A percentile compares a stretch with the other conserved stretches of the same genome.
Conservation (phyloP, 805 yeast genomes). For the Yarrowia divulgata region DNA sequence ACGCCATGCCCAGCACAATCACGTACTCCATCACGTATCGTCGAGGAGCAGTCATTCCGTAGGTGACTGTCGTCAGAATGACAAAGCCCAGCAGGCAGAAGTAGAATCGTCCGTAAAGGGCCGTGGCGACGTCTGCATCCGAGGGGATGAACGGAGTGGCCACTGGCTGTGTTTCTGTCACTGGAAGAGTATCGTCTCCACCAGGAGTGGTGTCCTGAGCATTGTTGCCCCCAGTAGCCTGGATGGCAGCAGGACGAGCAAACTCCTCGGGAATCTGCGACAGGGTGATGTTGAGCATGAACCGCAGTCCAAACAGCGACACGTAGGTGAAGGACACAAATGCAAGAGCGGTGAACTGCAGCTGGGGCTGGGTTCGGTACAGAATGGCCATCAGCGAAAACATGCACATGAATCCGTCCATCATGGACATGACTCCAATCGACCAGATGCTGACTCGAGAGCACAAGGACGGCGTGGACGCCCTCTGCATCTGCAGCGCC, state of each 20-base stretch:
- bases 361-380: conserved; percentile 59
- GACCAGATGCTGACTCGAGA: conserved; percentile 76
- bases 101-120: conserved; percentile 64
- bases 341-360: conserved; percentile 73
- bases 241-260: conserved; percentile 51
- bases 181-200: conserved; percentile 37
- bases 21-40: conserved; percentile 66
- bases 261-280: conserved; percentile 60
- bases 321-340: conserved; percentile 73
- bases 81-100: conserved; percentile 62
- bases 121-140: conserved; percentile 65
- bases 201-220: conserved; percentile 33
- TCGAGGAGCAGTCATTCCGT: conserved; percentile 66
- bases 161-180: conserved; percentile 44
- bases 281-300: conserved; percentile 68
- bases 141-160: conserved; percentile 41
- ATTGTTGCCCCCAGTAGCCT: not conserved
- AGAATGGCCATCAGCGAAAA: conserved; percentile 66
- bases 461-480: conserved; percentile 80
- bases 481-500: conserved; percentile 71
- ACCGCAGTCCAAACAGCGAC: conserved; percentile 76
- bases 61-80: conserved; percentile 62
- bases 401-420: conserved; percentile 75
- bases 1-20: conserved; percentile 61
- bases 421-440: conserved; percentile 62